phyloP scores from a whole-genome alignment of 257 asterid species.

The Lycium ferocissimum region DNA sequence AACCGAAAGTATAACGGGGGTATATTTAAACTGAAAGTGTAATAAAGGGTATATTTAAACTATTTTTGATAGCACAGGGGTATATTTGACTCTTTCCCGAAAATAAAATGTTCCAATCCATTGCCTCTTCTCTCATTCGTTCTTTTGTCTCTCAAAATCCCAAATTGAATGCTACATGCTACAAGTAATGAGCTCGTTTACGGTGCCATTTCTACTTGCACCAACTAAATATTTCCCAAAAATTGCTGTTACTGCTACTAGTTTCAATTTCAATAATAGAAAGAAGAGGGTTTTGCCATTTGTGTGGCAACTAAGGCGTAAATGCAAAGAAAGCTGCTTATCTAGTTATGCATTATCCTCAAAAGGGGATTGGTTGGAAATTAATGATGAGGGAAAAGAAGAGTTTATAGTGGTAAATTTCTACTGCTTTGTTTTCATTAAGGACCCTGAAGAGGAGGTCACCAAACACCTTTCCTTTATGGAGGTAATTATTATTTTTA shows the following conservation, averaged over 20 bases:
- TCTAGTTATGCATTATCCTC: slow-evolving; percentile 48
- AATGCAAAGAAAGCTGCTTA: slow-evolving; percentile 40
- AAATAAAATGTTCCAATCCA: too few species aligned
- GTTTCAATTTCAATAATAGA: slow-evolving; percentile 27
- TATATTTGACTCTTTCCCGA: too few species aligned
- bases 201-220: slow-evolving; percentile 17
- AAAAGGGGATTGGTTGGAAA: slow-evolving; percentile 48
- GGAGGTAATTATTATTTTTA: slow-evolving; percentile 53
- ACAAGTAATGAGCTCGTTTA: neutral
- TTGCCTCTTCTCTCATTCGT: too few species aligned
- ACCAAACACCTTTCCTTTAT: slow-evolving; percentile 80
- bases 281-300: slow-evolving; percentile 37
- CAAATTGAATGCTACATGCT: neutral
- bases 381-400: slow-evolving; percentile 42
- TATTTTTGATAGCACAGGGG: too few species aligned
- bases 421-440: slow-evolving; percentile 66
- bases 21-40: too few species aligned
- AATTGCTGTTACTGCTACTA: slow-evolving; percentile 25
- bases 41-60: too few species aligned
- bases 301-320: slow-evolving; percentile 29
- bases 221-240: slow-evolving; percentile 32
- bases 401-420: slow-evolving; percentile 86
- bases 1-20: too few species aligned
- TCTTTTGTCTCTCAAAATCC: neutral
- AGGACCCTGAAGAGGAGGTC: slow-evolving; percentile 72